Base-by-base conservation (phyloP, 1,284 basidiomycete genomes). In the Inonotus hispidus region DNA sequence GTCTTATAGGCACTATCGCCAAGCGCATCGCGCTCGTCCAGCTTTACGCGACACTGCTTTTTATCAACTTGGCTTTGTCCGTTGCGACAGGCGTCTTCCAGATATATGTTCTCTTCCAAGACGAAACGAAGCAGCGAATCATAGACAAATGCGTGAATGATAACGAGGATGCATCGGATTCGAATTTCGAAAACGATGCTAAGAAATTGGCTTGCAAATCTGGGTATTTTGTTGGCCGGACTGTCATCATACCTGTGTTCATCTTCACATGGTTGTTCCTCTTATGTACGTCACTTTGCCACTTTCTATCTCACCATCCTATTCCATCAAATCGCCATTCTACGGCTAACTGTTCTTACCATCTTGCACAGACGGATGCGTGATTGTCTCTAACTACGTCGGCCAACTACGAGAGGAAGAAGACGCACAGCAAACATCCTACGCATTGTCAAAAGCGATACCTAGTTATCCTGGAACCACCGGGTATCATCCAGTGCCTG, bases 371-470 rank as follows among this genome's bases (percentile, higher is more conserved):
- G 77, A 76, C 65, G 73, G 71, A 1, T 75, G 75, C 67, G 68
- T 80, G 60, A 74, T 82, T 58, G 75, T 81, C 7, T 71, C 73
- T 35, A 72, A 75, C 64, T 82, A 82, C 61, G 74, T 77, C 38
- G 71, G 75, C 32, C 79, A 82, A 64, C 70, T 82, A 23, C 71
- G 74, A 58, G 78, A 81, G 38, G 79, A 83, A 64, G 72, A 77
- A 60, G 66, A 52, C 25, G 64, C 53, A 25, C 45, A 57, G 13
- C 38, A 32, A 29, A 25, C 50, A 8, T 53, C 27, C 46, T 49
- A 4, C 4, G n/a, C 14, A 5, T 32, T 16, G 5, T 25, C 50
- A 21, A 32, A 37, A 32, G 5, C 25, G 7, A 6, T n/a, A 16
- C 16, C 50, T 10, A 14, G 11, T 10, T 16, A 32, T 7, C 50